Evolutionary conservation across 257 asterid genomes (phyloP), one percentile per base, ranked within the genome.

Genomic region (Primulina tabacum): DNA sequence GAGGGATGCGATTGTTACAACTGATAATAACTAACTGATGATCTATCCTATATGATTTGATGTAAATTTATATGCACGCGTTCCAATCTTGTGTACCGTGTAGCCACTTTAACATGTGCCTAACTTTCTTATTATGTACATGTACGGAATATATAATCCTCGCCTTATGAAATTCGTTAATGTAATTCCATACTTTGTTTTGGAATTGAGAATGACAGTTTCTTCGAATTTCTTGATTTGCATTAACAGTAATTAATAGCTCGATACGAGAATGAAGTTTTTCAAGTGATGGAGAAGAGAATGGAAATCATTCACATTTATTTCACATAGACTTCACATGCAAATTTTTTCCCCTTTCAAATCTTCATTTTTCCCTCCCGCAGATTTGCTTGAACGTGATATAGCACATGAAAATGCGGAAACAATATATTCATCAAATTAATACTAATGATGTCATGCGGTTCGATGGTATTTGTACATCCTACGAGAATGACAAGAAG

Each of bases 51-150:
- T 73, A 69, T 83, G 65, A 70, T 43, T 76, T 78, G 59, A 60
- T 83, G 88, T 81, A 83, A 85, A 87, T 81, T 82, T 77, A 70
- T 75, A 76, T 73, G 82, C 74, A 79, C 71, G 57, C 53, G 75
- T 73, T 75, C 26, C 64, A 78, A 75, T 69, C 69, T 67, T 67
- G 85, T 84, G 77, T 75, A 65, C 68, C 70, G 78, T 71, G 81
- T 74, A 58, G 71, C 73, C 43, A 60, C 77, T 67, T 68, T 73
- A 71, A 72, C 69, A 32, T 30, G 17, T 24, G 62, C 78, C 71
- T 80, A 58, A 60, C 79, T 59, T 74, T 74, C 71, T 62, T 75
- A 24, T 24, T 24, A 75, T 28, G 82, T 79, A 76, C 66, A 58
- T 68, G 34, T 52, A 40, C 18, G 34, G 68, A 64, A 30, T 20